These are phyloP conservation scores for Pseudogymnoascus pannorum DNA, from an alignment of 2,329 filamentous ascomycete genomes.

Conservation along the genomic window DNA sequence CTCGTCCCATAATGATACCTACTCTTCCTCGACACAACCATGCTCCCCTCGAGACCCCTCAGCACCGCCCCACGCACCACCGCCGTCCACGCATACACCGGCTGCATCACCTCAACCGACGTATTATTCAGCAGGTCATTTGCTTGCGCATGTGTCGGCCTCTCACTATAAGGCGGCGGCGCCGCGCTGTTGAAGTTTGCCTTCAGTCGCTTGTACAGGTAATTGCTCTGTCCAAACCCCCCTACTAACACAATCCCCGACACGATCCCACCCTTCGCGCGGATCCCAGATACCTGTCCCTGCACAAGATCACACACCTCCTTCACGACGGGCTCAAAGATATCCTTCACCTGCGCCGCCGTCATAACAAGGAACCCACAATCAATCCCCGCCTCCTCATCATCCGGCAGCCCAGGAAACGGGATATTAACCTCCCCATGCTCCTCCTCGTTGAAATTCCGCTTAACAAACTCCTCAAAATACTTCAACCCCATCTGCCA, in stretches of 20 bases:
- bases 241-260: constrained; percentile 75
- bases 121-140: constrained; percentile 41
- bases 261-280: constrained; percentile 53
- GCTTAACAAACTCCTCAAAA: constrained; percentile 79
- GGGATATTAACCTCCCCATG: constrained; percentile 71
- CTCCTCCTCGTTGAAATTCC: constrained; percentile 75
- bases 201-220: constrained; percentile 65
- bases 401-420: constrained; percentile 69
- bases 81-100: constrained; percentile 74
- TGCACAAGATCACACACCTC: constrained; percentile 62
- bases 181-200: constrained; percentile 51
- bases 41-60: constrained; percentile 67
- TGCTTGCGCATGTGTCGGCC: constrained; percentile 56
- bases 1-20: constrained; percentile 69
- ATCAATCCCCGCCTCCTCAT: constrained; percentile 67
- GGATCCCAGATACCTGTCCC: constrained; percentile 58
- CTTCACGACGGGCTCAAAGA: constrained; percentile 68
- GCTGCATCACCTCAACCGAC: constrained; percentile 73
- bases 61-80: constrained; percentile 72
- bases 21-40: constrained; percentile 68
- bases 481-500: constrained; percentile 74
- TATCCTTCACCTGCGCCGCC: constrained; percentile 60
- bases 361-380: constrained; percentile 70
- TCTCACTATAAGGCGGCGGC: constrained; percentile 55
- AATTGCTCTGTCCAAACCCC: constrained; percentile 74